Conservation (phyloP, 208 protist species). For the Balamuthia mandrillaris region DNA sequence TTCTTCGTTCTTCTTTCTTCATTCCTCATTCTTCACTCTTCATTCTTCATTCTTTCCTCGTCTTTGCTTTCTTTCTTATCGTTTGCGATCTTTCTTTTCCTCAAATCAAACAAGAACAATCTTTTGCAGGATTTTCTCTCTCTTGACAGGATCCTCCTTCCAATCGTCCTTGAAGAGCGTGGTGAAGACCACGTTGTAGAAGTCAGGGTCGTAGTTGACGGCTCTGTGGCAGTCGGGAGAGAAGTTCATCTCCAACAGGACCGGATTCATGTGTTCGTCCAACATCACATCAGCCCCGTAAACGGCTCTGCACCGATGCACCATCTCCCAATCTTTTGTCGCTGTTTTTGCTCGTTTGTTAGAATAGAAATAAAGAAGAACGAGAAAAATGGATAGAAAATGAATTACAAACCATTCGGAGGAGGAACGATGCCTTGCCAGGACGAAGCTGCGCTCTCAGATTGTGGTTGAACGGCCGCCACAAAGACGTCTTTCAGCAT, state of each 20-base stretch:
- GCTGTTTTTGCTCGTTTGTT: no score
- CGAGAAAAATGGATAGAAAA: no score
- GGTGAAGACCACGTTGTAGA: slow-evolving; percentile 56
- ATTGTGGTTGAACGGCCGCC: background rate
- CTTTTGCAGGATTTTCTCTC: background rate
- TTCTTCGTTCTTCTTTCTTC: no score
- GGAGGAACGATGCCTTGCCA: no score
- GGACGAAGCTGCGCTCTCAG: background rate
- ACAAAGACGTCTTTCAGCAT: slow-evolving; percentile 34
- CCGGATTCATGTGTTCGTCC: slow-evolving; percentile 42
- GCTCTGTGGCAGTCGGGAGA: slow-evolving; percentile 43
- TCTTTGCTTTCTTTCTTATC: no score
- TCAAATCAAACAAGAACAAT: slow-evolving; percentile 23
- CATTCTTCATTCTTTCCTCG: no score
- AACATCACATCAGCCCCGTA: slow-evolving; percentile 54
- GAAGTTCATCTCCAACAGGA: slow-evolving; percentile 51
- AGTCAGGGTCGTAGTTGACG: slow-evolving; percentile 48
- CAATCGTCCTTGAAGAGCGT: slow-evolving; percentile 41
- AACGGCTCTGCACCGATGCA: slow-evolving; percentile 33
- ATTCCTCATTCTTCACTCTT: no score
- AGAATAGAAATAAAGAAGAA: no score
- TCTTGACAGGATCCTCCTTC: background rate
- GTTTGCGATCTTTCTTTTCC: no score
- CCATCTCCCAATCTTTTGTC: background rate
- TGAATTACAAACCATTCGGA: no score